Percentiles rank a stretch among this genome's conserved stretches.
Conservation (phyloP, 2,329 filamentous ascomycete genomes). For the Fusarium secorum region DNA sequence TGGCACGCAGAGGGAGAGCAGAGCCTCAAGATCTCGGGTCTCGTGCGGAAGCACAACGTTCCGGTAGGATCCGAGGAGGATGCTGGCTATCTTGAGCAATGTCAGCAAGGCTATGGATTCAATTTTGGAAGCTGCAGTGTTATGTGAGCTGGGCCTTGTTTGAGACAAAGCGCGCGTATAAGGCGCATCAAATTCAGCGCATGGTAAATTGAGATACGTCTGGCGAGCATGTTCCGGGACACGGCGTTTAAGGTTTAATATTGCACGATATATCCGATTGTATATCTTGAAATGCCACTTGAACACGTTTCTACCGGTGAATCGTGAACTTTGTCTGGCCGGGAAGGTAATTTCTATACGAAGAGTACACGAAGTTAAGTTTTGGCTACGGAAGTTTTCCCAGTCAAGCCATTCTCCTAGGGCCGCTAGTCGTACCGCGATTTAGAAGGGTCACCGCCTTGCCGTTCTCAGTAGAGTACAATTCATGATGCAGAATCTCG, state of each 20-base stretch:
- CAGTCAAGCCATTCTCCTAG: not conserved
- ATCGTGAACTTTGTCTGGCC: not conserved
- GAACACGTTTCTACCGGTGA: not conserved
- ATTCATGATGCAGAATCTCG: not conserved
- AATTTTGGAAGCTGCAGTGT: conserved; percentile 57
- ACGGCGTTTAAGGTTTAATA: conserved; percentile 10
- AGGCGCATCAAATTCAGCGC: not conserved
- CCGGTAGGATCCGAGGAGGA: conserved; percentile 71
- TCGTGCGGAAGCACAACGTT: conserved; percentile 69
- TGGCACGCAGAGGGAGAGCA: conserved; percentile 92
- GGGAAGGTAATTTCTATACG: conserved; percentile 14
- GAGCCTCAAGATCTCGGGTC: conserved; percentile 76
- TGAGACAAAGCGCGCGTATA: not conserved
- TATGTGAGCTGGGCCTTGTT: conserved; percentile 53
- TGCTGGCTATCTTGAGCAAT: conserved; percentile 79
- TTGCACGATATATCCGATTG: not conserved
- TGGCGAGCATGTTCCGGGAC: not conserved
- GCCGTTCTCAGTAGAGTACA: not conserved
- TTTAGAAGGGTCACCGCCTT: not conserved
- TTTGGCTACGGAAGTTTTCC: not conserved
- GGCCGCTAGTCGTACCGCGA: not conserved
- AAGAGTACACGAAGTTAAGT: not conserved
- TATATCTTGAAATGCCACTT: not conserved
- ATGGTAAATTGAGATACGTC: not conserved
- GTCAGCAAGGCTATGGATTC: conserved; percentile 58